These are phyloP conservation scores for Spirogloea muscicola DNA, from an alignment of 139 green algal species.

Conservation along the genomic window DNA sequence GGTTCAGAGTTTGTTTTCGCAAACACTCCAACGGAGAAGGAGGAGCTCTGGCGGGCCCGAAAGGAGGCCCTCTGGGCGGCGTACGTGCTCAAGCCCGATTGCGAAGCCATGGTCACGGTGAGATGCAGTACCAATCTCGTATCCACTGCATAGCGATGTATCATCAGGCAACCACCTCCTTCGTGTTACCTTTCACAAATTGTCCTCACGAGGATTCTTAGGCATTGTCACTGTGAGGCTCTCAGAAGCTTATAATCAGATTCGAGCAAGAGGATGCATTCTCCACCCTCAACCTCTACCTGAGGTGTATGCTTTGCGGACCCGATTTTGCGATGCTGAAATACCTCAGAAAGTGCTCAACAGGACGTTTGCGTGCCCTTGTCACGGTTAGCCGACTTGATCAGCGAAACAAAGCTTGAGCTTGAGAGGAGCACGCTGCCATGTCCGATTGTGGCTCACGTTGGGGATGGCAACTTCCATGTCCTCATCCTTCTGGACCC, in stretches of 20 bases:
- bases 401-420: conserved; percentile 36
- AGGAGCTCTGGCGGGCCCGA: conserved; percentile 33
- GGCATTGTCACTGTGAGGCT: too few species aligned
- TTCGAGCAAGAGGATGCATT: too few species aligned
- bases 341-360: neutral
- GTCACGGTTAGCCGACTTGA: conserved; percentile 34
- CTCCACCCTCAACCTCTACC: too few species aligned
- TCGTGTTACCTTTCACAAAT: too few species aligned
- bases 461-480: conserved; percentile 51
- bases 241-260: too few species aligned
- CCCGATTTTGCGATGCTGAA: too few species aligned
- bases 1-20: conserved; percentile 25
- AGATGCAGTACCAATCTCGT: neutral
- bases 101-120: conserved; percentile 37
- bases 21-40: conserved; percentile 32
- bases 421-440: conserved; percentile 18
- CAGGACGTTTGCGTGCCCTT: conserved; percentile 47
- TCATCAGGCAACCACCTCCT: too few species aligned
- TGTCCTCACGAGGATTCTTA: too few species aligned
- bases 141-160: too few species aligned
- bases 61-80: conserved; percentile 45
- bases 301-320: too few species aligned
- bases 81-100: neutral
- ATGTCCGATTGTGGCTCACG: conserved; percentile 46
- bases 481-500: conserved; percentile 46